phyloP scores from a whole-genome alignment of 225 moss, liverwort and hornwort genomes.

The Bryum argenteum region DNA sequence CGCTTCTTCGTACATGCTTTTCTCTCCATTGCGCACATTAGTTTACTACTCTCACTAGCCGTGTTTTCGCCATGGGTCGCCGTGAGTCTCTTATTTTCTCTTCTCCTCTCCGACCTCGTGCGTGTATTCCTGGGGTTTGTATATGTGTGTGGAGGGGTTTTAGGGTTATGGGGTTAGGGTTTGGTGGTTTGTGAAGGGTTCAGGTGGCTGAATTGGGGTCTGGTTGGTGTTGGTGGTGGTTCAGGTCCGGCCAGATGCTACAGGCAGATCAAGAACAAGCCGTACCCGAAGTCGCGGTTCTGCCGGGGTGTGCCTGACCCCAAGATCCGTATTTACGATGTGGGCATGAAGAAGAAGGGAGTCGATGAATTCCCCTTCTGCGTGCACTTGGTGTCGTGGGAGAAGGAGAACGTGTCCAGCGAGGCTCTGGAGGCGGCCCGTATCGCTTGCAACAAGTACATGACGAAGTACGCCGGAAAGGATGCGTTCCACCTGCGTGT shows the following conservation, averaged over 20 bases:
- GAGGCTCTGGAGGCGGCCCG: conserved; percentile 90
- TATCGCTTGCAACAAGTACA: conserved; percentile 95
- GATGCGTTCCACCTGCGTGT: conserved; percentile 92
- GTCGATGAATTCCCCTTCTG: conserved; percentile 88
- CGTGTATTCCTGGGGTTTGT: background rate
- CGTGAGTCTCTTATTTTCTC: background rate
- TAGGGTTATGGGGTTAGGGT: background rate
- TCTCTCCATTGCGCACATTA: background rate
- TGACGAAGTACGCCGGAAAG: conserved; percentile 92
- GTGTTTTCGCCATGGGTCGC: conserved; percentile 15
- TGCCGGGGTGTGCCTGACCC: conserved; percentile 94
- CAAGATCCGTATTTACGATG: conserved; percentile 91
- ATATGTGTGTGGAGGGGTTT: background rate
- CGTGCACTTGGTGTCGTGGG: conserved; percentile 89
- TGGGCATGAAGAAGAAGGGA: conserved; percentile 92
- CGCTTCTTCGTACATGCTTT: background rate
- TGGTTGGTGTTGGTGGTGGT: background rate
- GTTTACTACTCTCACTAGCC: background rate
- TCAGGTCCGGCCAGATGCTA: conserved; percentile 90
- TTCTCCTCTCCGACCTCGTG: too few relatives aligned
- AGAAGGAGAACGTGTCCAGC: conserved; percentile 90
- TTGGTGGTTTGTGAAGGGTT: background rate
- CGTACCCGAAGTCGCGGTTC: conserved; percentile 85
- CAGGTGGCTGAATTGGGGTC: background rate
- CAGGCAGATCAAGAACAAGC: conserved; percentile 95